These are phyloP conservation scores for Deinandra increscens DNA, from an alignment of 129 eudicot genomes.

Conservation along the genomic window DNA sequence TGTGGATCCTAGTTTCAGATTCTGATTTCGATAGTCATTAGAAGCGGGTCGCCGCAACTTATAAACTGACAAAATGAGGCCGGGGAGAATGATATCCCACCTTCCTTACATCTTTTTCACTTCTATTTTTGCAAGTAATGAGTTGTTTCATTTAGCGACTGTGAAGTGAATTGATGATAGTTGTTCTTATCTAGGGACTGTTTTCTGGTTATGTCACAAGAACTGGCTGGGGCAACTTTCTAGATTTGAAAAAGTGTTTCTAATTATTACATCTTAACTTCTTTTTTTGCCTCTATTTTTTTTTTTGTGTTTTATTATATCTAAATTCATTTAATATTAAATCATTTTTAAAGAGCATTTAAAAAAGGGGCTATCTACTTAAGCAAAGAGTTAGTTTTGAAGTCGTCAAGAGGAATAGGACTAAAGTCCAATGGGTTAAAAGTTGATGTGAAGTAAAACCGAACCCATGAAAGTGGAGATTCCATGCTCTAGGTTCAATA, in stretches of 20 bases:
- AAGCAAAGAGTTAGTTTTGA: too few species aligned
- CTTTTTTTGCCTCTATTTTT: too few species aligned
- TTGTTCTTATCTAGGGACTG: slow-evolving; percentile 7
- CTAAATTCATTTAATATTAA: too few species aligned
- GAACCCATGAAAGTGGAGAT: too few species aligned
- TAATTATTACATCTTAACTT: too few species aligned
- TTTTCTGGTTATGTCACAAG: background rate
- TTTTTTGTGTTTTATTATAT: too few species aligned
- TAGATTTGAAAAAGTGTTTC: background rate
- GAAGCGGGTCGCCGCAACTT: slow-evolving; percentile 22
- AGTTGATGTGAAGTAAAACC: too few species aligned
- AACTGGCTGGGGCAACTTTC: background rate
- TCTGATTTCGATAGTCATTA: slow-evolving; percentile 45
- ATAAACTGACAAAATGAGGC: slow-evolving; percentile 22
- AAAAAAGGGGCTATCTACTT: too few species aligned
- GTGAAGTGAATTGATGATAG: slow-evolving; percentile 15
- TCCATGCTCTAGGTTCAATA: too few species aligned
- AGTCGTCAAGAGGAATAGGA: too few species aligned
- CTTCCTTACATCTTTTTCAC: slow-evolving; percentile 25
- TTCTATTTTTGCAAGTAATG: slow-evolving; percentile 9
- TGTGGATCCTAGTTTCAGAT: slow-evolving; percentile 86
- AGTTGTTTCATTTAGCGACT: slow-evolving; percentile 23
- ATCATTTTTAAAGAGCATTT: too few species aligned
- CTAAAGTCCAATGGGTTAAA: too few species aligned
- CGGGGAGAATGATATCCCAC: background rate